Evolutionary conservation across 1,139 yeast genomes (phyloP), one percentile per base, ranked within the genome.

Genomic region (Diutina siamensis): DNA sequence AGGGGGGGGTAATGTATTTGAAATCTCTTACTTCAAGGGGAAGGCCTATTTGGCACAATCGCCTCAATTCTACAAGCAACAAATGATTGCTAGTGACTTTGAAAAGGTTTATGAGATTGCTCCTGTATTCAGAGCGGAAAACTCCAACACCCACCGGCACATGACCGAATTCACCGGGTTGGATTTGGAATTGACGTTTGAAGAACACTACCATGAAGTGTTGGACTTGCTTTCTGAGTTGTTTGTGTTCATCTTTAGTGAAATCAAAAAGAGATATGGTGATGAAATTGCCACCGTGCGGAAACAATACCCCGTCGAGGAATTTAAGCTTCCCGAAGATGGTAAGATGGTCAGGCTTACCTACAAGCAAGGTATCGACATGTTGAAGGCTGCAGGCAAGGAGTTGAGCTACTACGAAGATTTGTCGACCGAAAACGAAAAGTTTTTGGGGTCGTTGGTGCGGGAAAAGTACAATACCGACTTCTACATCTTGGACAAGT

Each of bases 61-160:
- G 41, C 99, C 99, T 46, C 99, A 92, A 72, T 76, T 92, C 56
- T 87, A 92, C 75, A 92, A 92, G 72, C 97, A 92, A 71, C 96
- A 92, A 76, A 78, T 92, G 63, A 92, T 92, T 67, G 95, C 97
- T 46, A 94, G 95, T 51, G 99, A 92, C 68, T 92, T 92, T 59
- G 98, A 92, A 70, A 80, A 77, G 58, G 99, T 92, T 45, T 94
- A 80, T 61, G 99, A 92, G 71, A 76, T 92, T 57, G 97, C 94
- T 1, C 97, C 99, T 44, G 98, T 92, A 47, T 92, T 92, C 77
- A 80, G 99, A 68, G 99, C 99, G 48, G 99, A 92, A 67, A 92
- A 92, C 74, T 89, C 97, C 52, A 88, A 92, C 71, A 92, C 98
- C 27, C 97, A 92, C 66, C 89, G 99, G 70, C 99, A 92, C 67